Conservation (phyloP, 495 filamentous ascomycete species). For the Tetracladium setigerum region DNA sequence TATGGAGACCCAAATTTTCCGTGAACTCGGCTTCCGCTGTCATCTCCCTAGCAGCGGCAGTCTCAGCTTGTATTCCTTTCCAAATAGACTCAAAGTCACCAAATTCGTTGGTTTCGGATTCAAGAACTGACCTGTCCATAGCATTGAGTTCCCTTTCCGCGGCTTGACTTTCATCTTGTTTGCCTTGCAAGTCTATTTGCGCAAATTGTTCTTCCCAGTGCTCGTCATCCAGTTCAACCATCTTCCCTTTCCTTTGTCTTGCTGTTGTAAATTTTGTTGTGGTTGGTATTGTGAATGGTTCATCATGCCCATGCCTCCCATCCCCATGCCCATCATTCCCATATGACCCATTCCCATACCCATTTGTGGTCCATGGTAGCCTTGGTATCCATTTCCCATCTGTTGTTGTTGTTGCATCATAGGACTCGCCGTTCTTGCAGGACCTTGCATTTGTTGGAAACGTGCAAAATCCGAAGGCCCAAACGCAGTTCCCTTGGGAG, state of each 20-base stretch:
- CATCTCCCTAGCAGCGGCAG: conserved; percentile 58
- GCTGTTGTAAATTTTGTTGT: conserved; percentile 30
- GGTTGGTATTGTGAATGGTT: conserved; percentile 32
- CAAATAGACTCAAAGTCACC: conserved; percentile 87
- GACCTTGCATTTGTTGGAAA: conserved; percentile 63
- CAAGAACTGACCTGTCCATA: conserved; percentile 75
- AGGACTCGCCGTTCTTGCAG: conserved; percentile 50
- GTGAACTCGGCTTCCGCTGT: conserved; percentile 55
- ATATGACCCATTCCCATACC: conserved; percentile 35
- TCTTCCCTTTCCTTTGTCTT: conserved; percentile 78
- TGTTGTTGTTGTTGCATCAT: conserved; percentile 35
- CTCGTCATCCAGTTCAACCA: conserved; percentile 87
- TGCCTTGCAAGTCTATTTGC: conserved; percentile 69
- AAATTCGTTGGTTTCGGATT: conserved; percentile 52
- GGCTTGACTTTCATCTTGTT: conserved; percentile 41
- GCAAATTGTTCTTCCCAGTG: conserved; percentile 96
- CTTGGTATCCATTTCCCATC: conserved; percentile 41
- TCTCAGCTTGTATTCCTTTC: conserved; percentile 80
- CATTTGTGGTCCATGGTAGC: conserved; percentile 47
- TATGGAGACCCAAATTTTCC: conserved; percentile 47
- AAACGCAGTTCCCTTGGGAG: conserved; percentile 55
- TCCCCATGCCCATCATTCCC: conserved; percentile 36
- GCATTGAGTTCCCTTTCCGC: conserved; percentile 87
- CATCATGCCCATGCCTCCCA: conserved; percentile 34
- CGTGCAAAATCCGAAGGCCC: conserved; percentile 77